Evolutionary conservation across 2,329 filamentous ascomycete species (phyloP).

Genomic region (Xylariaceae sp.): DNA sequence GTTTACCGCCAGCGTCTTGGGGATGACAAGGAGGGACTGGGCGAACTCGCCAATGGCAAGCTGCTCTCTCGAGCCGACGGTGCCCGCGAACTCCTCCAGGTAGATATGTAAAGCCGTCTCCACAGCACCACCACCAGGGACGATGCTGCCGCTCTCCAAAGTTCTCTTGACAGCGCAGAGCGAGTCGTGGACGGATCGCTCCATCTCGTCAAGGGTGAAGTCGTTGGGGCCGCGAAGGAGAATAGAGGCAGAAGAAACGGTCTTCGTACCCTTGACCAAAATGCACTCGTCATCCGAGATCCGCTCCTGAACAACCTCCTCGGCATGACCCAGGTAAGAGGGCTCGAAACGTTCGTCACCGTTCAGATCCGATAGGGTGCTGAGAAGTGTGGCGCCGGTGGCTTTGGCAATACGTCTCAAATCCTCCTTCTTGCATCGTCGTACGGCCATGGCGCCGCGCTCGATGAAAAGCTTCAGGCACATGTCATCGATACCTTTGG

Average conservation of each 20-base stretch:
- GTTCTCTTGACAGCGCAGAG: conserved; percentile 96
- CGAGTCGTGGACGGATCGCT: conserved; percentile 95
- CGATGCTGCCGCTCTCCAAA: conserved; percentile 91
- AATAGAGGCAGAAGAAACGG: conserved; percentile 88
- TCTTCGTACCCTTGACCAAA: conserved; percentile 90
- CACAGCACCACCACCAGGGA: conserved; percentile 91
- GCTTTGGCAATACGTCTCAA: conserved; percentile 92
- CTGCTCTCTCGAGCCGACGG: conserved; percentile 93
- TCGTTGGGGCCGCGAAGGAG: conserved; percentile 95
- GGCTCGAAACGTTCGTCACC: conserved; percentile 95
- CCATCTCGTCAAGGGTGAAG: conserved; percentile 97
- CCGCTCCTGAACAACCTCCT: conserved; percentile 95
- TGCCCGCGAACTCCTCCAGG: conserved; percentile 96
- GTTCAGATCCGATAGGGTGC: conserved; percentile 91
- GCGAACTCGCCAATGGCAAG: conserved; percentile 97
- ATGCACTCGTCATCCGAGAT: conserved; percentile 99
- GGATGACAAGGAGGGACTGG: conserved; percentile 86
- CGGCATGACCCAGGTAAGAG: conserved; percentile 81
- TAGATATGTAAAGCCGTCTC: conserved; percentile 99
- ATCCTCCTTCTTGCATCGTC: conserved; percentile 98
- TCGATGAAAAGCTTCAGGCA: conserved; percentile 93
- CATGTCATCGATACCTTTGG: conserved; percentile 97
- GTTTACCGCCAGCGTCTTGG: conserved; percentile 94
- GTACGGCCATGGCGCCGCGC: conserved; percentile 89
- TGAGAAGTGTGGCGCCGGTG: conserved; percentile 87